Percentiles rank a stretch among this genome's conserved stretches.
phyloP scores from a whole-genome alignment of 2,329 filamentous ascomycete species.

The Gnomoniopsis smithogilvyi region DNA sequence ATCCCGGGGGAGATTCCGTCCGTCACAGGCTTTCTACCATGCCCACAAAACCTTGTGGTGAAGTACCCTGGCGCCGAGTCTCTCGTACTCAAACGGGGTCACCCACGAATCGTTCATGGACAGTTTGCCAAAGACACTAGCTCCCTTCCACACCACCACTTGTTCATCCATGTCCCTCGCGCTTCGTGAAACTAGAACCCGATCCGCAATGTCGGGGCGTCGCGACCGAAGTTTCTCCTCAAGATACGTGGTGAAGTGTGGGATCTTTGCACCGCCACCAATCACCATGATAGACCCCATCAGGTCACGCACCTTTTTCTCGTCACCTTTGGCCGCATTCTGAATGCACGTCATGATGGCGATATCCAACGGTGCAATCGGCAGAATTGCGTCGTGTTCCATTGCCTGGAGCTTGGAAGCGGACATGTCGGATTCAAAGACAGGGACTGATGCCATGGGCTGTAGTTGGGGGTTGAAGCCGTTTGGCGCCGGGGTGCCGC shows the following conservation, averaged over 20 bases:
- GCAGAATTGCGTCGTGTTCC: conserved; percentile 77
- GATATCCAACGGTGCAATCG: conserved; percentile 78
- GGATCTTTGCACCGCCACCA: conserved; percentile 78
- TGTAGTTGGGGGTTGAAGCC: conserved; percentile 32
- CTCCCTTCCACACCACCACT: conserved; percentile 97
- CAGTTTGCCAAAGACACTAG: conserved; percentile 91
- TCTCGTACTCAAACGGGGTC: conserved; percentile 80
- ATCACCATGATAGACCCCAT: conserved; percentile 88
- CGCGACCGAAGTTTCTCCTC: conserved; percentile 76
- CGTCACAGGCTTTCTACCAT: conserved; percentile 36
- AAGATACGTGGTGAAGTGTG: conserved; percentile 75
- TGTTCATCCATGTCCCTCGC: conserved; percentile 94
- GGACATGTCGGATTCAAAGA: conserved; percentile 51
- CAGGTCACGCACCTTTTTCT: conserved; percentile 90
- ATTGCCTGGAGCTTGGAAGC: conserved; percentile 53
- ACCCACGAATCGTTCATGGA: conserved; percentile 96
- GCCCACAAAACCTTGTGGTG: conserved; percentile 76
- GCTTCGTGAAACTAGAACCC: conserved; percentile 63
- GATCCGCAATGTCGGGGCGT: conserved; percentile 57
- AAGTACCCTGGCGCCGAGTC: conserved; percentile 74
- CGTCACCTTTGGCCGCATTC: conserved; percentile 82
- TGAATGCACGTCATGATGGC: conserved; percentile 88
- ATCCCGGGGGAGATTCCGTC: too few species aligned
- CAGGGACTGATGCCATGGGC: conserved; percentile 38
- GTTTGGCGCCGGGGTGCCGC: conserved; percentile 39